phyloP scores from a whole-genome alignment of 306 rosid species.

The Herpetospermum pedunculosum region DNA sequence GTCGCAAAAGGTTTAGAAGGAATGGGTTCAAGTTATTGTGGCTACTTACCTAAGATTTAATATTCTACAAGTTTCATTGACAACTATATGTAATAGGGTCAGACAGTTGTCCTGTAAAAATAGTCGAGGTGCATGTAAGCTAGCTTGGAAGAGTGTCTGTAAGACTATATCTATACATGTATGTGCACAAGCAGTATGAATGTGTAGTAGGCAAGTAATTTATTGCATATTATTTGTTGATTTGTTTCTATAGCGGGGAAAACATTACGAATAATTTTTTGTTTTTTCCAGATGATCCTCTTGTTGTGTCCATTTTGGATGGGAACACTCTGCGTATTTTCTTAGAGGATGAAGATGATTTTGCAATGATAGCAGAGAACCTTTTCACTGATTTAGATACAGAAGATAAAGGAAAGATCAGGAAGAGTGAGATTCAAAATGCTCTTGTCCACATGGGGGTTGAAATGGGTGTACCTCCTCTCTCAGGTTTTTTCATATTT shows the following conservation, averaged over 20 bases:
- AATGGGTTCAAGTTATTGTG: too few relatives aligned
- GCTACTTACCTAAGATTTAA: too few relatives aligned
- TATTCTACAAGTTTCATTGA: too few relatives aligned
- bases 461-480: constrained; percentile 94
- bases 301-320: constrained; percentile 69
- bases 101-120: too few relatives aligned
- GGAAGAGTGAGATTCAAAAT: constrained; percentile 51
- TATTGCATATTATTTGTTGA: background rate
- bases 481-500: constrained; percentile 49
- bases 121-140: too few relatives aligned
- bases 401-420: constrained; percentile 83
- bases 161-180: too few relatives aligned
- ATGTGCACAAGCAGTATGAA: background rate
- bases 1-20: too few relatives aligned
- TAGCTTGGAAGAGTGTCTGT: too few relatives aligned
- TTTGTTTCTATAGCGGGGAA: background rate
- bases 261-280: background rate
- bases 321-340: constrained; percentile 51
- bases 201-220: background rate
- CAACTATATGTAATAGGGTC: too few relatives aligned
- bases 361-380: constrained; percentile 84
- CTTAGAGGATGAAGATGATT: constrained; percentile 92
- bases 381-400: constrained; percentile 75
- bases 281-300: constrained; percentile 52
- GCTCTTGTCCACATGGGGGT: constrained; percentile 79